These are phyloP conservation scores for Apium graveolens DNA, from an alignment of 129 eudicot genomes.

Conservation along the genomic window DNA sequence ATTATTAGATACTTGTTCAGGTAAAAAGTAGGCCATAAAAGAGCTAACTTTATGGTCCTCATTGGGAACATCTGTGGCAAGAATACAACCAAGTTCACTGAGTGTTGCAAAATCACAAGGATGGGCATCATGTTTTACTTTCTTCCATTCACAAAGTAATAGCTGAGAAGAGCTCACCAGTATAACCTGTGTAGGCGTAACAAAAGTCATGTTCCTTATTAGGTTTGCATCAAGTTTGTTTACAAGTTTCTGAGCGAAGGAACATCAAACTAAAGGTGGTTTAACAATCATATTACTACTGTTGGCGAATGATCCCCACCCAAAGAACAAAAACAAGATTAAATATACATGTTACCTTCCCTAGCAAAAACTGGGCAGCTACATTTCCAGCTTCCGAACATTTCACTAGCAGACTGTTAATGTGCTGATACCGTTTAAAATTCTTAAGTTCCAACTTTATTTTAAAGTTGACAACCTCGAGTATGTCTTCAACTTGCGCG, in stretches of 20 bases:
- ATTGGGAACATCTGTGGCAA: background rate
- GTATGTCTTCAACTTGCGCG: background rate
- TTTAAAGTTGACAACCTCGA: background rate
- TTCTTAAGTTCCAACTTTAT: background rate
- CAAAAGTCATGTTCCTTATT: background rate
- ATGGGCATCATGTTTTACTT: background rate
- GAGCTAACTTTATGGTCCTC: background rate
- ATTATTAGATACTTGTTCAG: background rate
- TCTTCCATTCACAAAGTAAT: background rate
- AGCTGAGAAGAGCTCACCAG: constrained; percentile 10
- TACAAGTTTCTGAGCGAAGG: background rate
- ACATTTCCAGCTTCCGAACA: too few species aligned
- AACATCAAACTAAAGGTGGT: too few species aligned
- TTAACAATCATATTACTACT: too few species aligned
- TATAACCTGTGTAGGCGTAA: constrained; percentile 1
- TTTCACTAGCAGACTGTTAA: background rate
- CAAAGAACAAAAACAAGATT: too few species aligned
- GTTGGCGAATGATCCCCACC: too few species aligned
- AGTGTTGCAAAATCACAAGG: background rate
- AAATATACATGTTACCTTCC: too few species aligned
- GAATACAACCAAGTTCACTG: background rate
- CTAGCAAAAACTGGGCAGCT: too few species aligned
- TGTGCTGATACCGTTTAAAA: background rate
- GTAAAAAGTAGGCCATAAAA: constrained; percentile 7
- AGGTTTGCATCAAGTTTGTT: background rate